Evolutionary conservation across 2,329 filamentous ascomycete genomes (phyloP), one percentile per base, ranked within the genome.

Genomic region (Penicillium sp.): DNA sequence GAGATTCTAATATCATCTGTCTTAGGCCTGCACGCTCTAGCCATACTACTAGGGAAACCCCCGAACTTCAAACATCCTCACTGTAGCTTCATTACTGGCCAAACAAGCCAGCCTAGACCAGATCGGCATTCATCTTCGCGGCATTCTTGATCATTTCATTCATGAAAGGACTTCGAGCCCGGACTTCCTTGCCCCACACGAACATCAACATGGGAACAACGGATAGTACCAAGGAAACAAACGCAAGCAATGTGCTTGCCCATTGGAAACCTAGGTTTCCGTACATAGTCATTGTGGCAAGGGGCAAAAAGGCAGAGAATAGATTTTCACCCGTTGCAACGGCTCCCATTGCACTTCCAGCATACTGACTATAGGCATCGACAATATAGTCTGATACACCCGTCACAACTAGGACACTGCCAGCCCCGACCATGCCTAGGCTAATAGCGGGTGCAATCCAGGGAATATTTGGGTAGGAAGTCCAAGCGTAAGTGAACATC

Each of bases 341-440:
- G 0, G 77, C 77, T 3, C 73, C 74, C 1, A 79, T 68, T 0
- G 77, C 75, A 14, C 75, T 79, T 0, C 73, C 77, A 19, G 79
- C 77, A 56, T 77, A 79, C n/a, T 75, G 69, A 6, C 75, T 73
- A 56, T 81, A 82, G 0, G 78, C 75, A 61, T 81, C 77, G 9
- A 73, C 73, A 14, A 78, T 68, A 52, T 79, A 79, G 67, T 81
- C 79, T 3, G 77, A 71, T 7, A 76, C 77, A 19, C 76, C 77
- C 26, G 80, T 68, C 50, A 76, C 72, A 10, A 79, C 79, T 5
- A 70, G 63, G 3, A 71, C 70, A 1, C 75, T 77, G n/a, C 68
- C 73, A 29, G 73, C 62, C 0, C 77, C 76, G 5, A 75, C 71
- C 51, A 75, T 65, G 5, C 61, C 70, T 1, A 73, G 43, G 1